A percentile compares a stretch with the other conserved stretches of the same genome.
phyloP scores from a whole-genome alignment of 805 yeast genomes.

The Komagataella ulmi region DNA sequence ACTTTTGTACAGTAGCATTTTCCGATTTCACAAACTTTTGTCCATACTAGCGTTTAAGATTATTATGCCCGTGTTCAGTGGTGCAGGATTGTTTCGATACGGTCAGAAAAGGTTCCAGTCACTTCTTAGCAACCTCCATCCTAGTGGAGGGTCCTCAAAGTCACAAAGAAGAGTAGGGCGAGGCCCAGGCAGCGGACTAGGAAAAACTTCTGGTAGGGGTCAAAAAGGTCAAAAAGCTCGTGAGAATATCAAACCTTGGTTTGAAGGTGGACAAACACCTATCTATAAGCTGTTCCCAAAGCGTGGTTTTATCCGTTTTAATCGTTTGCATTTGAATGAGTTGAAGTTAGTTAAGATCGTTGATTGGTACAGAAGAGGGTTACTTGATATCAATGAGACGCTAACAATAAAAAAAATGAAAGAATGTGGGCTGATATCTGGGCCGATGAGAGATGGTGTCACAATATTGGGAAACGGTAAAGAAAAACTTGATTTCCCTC shows the following conservation, averaged over 20 bases:
- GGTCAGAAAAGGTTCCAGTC: background rate
- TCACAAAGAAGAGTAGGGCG: slow-evolving; percentile 74
- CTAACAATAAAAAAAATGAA: slow-evolving; percentile 68
- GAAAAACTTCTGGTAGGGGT: slow-evolving; percentile 95
- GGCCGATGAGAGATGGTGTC: slow-evolving; percentile 67
- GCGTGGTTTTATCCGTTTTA: slow-evolving; percentile 67
- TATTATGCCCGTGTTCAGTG: background rate
- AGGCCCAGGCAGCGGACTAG: slow-evolving; percentile 87
- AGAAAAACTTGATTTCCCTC: slow-evolving; percentile 35
- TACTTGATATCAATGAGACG: slow-evolving; percentile 42
- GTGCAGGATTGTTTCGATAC: background rate
- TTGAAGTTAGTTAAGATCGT: slow-evolving; percentile 61
- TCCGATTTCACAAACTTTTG: background rate
- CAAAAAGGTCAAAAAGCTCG: slow-evolving; percentile 98
- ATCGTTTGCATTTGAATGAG: slow-evolving; percentile 35
- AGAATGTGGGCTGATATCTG: slow-evolving; percentile 59
- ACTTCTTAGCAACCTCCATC: slow-evolving; percentile 1
- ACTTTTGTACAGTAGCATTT: no score
- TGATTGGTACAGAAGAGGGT: slow-evolving; percentile 54
- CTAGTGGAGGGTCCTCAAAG: slow-evolving; percentile 2
- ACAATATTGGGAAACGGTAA: slow-evolving; percentile 62
- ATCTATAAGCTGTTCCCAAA: slow-evolving; percentile 75
- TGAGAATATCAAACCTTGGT: slow-evolving; percentile 80
- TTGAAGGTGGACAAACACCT: slow-evolving; percentile 99
- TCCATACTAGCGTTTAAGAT: background rate